Evolutionary conservation across 108 stramenopile species (phyloP).

Genomic region (Fragilariopsis cylindrus): DNA sequence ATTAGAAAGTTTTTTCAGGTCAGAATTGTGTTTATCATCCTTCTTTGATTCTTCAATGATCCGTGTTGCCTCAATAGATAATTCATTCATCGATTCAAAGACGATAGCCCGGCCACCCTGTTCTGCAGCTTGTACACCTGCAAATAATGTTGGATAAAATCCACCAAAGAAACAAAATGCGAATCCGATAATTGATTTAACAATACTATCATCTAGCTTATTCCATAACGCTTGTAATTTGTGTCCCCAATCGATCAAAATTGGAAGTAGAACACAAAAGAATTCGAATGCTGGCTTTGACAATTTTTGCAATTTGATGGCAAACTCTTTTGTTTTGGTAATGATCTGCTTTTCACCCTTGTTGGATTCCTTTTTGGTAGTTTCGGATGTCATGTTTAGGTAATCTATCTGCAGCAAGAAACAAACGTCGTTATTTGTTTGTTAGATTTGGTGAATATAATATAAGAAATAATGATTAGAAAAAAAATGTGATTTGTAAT

Average conservation of each 20-base stretch:
- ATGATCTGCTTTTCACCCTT: conserved; percentile 10
- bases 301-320: conserved; percentile 27
- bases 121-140: conserved; percentile 90
- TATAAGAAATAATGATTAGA: too few relatives aligned
- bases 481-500: too few relatives aligned
- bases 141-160: conserved; percentile 87
- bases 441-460: background rate
- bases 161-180: conserved; percentile 96
- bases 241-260: conserved; percentile 28
- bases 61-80: conserved; percentile 66
- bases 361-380: conserved; percentile 24
- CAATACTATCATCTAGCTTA: conserved; percentile 53
- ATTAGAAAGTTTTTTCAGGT: conserved; percentile 68
- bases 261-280: conserved; percentile 37
- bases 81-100: conserved; percentile 51
- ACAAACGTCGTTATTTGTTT: background rate
- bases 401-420: background rate
- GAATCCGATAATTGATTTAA: conserved; percentile 70
- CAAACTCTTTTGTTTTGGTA: conserved; percentile 16
- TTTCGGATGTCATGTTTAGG: conserved; percentile 26
- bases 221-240: conserved; percentile 35
- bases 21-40: conserved; percentile 85
- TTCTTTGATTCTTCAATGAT: conserved; percentile 86
- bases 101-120: conserved; percentile 76
- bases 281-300: conserved; percentile 49